Base-by-base conservation (phyloP, 306 rosid genomes). In the Potentilla sterilis region DNA sequence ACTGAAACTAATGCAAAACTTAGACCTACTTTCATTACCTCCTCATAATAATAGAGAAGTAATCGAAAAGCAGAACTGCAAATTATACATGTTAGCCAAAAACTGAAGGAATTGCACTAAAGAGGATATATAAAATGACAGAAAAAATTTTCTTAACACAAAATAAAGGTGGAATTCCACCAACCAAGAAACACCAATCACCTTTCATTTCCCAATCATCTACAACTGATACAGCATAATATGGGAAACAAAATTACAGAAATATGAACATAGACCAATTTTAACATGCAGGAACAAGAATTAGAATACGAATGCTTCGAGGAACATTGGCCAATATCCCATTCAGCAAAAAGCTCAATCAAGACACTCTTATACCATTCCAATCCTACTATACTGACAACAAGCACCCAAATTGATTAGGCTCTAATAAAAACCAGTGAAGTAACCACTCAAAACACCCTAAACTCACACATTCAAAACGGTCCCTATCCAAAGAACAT, bases 341-440 rank as follows among this genome's bases (percentile, higher is more conserved):
- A 28, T 9, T 59, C 14, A 21, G 11, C 69, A 3, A 5, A 72
- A 59, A 59, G 58, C 34, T 42, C 55, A 73, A 57, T 1, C 6
- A 55, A 40, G 67, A 55, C 13, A 24, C 19, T 58, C 9, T 24
- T 35, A 5, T 58, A 57, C 11, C 18, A 24, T 14, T 41, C 54
- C 67, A 72, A 66, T n/a, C 75, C 43, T 40, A 71, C n/a, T 21
- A 12, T 7, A 71, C 9, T n/a, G 46, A 51, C 19, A 72, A 51
- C 8, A 57, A 32, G 65, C 22, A 35, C 49, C 34, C 12, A 19
- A 19, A 12, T 28, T 66, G 15, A 22, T 7, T 51, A 75, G 14
- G 37, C n/a, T 65, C 6, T 37, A 40, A 55, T 3, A 21, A 42
- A 76, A 40, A 3, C 6, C n/a, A 24, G 21, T 21, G 21, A 34